phyloP scores from a whole-genome alignment of 352 stramenopile genomes.

The Aphanomyces stellatus region DNA sequence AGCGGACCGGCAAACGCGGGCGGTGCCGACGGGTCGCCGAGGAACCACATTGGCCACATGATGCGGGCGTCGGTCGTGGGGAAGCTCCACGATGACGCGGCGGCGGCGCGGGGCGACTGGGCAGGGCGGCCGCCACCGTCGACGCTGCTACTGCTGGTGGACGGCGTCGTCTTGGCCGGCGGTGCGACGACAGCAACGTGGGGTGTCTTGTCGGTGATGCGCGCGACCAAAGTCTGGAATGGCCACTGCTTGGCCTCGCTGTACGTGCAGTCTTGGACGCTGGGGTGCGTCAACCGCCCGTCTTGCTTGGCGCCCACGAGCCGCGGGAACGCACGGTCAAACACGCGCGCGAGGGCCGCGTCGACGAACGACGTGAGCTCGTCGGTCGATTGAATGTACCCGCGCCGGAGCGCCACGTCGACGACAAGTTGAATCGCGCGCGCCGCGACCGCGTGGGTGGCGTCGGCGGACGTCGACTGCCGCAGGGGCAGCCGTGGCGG shows the following conservation, averaged over 20 bases:
- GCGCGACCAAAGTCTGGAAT: no score
- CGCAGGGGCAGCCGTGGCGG: background rate
- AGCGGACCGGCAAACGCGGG: background rate
- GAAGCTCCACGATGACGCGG: background rate
- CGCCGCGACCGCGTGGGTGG: background rate
- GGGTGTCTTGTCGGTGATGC: no score
- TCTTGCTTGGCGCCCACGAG: background rate
- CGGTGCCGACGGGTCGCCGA: background rate
- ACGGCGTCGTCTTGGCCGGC: background rate
- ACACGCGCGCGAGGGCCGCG: background rate
- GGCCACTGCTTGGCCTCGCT: no score
- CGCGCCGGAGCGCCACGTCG: background rate
- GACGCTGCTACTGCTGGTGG: background rate
- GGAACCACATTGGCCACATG: background rate
- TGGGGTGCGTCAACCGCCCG: background rate
- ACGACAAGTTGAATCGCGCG: background rate
- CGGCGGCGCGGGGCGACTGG: background rate
- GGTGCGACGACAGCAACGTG: no score
- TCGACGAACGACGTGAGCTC: background rate
- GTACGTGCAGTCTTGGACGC: background rate
- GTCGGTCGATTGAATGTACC: background rate
- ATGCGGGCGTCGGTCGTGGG: background rate
- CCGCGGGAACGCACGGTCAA: background rate
- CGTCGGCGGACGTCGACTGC: background rate
- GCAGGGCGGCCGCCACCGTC: no score